Evolutionary conservation across 2,329 filamentous ascomycete genomes (phyloP).

Genomic region (Parasarocladium wereldwijsianum): DNA sequence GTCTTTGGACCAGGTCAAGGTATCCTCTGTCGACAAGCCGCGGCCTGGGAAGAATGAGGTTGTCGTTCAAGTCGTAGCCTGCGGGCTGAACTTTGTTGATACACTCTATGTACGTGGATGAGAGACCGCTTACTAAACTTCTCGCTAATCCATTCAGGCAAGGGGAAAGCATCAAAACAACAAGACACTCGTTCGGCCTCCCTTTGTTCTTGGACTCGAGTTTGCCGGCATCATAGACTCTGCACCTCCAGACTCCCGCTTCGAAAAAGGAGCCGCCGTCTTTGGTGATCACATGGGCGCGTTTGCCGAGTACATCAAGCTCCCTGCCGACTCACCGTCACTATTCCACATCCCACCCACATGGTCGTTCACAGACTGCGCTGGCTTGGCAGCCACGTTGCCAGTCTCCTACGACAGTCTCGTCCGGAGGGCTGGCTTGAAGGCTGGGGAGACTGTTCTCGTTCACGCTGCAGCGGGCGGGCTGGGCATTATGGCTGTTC

Average conservation of each 20-base stretch:
- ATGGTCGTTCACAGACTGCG: slow-evolving; percentile 32
- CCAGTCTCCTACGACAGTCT: slow-evolving; percentile 39
- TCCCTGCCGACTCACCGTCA: slow-evolving; percentile 15
- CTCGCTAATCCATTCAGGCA: slow-evolving; percentile 15
- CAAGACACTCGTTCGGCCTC: slow-evolving; percentile 35
- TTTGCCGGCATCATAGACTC: slow-evolving; percentile 38
- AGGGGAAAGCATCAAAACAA: slow-evolving; percentile 48
- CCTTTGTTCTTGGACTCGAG: slow-evolving; percentile 45
- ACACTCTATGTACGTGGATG: slow-evolving; percentile 31
- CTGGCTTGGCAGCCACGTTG: slow-evolving; percentile 36
- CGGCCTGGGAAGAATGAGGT: slow-evolving; percentile 8
- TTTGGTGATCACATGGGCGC: slow-evolving; percentile 37
- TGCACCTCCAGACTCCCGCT: slow-evolving; percentile 17
- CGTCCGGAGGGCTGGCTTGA: slow-evolving; percentile 22
- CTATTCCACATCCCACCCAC: slow-evolving; percentile 28
- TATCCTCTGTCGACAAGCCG: slow-evolving; percentile 11
- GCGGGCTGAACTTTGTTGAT: slow-evolving; percentile 45
- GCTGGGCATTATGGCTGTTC: slow-evolving; percentile 38
- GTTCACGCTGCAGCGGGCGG: slow-evolving; percentile 41
- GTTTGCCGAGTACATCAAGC: slow-evolving; percentile 34
- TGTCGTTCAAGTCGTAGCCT: slow-evolving; percentile 30
- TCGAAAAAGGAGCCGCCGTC: slow-evolving; percentile 32
- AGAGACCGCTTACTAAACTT: neutral
- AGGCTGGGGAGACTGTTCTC: slow-evolving; percentile 32
- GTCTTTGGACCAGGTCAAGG: slow-evolving; percentile 11